Conservation (phyloP, 495 filamentous ascomycete species). For the Aspergillus indologenus region DNA sequence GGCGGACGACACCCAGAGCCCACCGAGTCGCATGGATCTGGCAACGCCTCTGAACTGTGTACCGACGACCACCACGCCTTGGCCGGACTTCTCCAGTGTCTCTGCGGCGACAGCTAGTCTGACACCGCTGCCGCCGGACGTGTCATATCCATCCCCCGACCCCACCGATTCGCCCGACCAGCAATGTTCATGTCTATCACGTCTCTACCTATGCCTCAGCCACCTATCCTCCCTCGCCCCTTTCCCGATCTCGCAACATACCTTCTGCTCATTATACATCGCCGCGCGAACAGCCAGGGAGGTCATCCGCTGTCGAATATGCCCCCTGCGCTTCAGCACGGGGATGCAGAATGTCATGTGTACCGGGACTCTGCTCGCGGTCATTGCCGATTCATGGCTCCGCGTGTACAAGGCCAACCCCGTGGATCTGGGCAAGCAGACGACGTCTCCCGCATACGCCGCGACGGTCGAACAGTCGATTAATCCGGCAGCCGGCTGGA, state of each 20-base stretch:
- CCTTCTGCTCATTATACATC: conserved; percentile 55
- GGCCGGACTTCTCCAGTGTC: conserved; percentile 45
- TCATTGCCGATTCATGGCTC: conserved; percentile 57
- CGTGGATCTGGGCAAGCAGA: conserved; percentile 34
- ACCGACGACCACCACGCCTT: conserved; percentile 33
- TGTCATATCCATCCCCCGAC: conserved; percentile 29
- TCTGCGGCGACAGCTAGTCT: conserved; percentile 37
- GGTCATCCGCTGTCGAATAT: conserved; percentile 57
- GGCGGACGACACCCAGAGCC: conserved; percentile 28
- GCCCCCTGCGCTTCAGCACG: conserved; percentile 47
- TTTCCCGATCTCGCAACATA: conserved; percentile 43
- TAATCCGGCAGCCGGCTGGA: conserved; percentile 33
- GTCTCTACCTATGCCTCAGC: conserved; percentile 46
- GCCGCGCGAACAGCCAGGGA: conserved; percentile 54
- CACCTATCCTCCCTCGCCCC: conserved; percentile 42
- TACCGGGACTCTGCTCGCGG: conserved; percentile 60
- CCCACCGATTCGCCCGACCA: conserved; percentile 22
- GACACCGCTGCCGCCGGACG: conserved; percentile 23
- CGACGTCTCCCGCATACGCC: conserved; percentile 33
- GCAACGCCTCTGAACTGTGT: conserved; percentile 27
- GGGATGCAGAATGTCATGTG: conserved; percentile 64
- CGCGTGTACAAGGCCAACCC: conserved; percentile 37
- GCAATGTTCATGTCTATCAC: conserved; percentile 44
- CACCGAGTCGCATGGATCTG: conserved; percentile 28
- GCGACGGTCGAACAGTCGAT: conserved; percentile 24